These are phyloP conservation scores for Cucurbita maxima DNA, from an alignment of 306 rosid species.

Conservation along the genomic window DNA sequence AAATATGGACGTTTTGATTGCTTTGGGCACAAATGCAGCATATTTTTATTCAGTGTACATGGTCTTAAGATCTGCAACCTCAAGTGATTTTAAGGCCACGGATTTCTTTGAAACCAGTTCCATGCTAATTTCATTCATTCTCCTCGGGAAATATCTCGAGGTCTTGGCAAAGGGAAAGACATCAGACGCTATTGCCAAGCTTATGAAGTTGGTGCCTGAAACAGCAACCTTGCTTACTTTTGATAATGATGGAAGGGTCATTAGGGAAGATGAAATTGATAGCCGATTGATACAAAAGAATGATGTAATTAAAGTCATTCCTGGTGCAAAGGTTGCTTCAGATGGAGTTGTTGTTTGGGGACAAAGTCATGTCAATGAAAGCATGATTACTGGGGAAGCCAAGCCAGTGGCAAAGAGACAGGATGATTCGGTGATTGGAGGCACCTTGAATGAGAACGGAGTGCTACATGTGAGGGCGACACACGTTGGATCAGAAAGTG, in stretches of 20 bases:
- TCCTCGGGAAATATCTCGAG: conserved; percentile 76
- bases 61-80: conserved; percentile 36
- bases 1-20: conserved; percentile 80
- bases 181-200: conserved; percentile 72
- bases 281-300: conserved; percentile 49
- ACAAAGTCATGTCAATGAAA: conserved; percentile 66
- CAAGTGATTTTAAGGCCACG: conserved; percentile 36
- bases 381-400: conserved; percentile 88
- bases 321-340: conserved; percentile 68
- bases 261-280: conserved; percentile 44
- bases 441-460: conserved; percentile 71
- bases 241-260: conserved; percentile 38
- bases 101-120: conserved; percentile 85
- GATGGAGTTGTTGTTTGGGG: conserved; percentile 72
- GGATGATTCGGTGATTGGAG: conserved; percentile 68
- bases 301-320: conserved; percentile 53
- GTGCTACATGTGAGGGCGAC: conserved; percentile 66
- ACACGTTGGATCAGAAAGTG: conserved; percentile 69
- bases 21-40: conserved; percentile 75
- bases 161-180: conserved; percentile 77
- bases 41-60: conserved; percentile 72
- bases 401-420: conserved; percentile 38
- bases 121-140: conserved; percentile 68
- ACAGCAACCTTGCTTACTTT: conserved; percentile 35
- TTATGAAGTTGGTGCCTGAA: conserved; percentile 64